Evolutionary conservation across 495 filamentous ascomycete genomes (phyloP), one percentile per base, ranked within the genome.

Genomic region (Aspergillus wentii): DNA sequence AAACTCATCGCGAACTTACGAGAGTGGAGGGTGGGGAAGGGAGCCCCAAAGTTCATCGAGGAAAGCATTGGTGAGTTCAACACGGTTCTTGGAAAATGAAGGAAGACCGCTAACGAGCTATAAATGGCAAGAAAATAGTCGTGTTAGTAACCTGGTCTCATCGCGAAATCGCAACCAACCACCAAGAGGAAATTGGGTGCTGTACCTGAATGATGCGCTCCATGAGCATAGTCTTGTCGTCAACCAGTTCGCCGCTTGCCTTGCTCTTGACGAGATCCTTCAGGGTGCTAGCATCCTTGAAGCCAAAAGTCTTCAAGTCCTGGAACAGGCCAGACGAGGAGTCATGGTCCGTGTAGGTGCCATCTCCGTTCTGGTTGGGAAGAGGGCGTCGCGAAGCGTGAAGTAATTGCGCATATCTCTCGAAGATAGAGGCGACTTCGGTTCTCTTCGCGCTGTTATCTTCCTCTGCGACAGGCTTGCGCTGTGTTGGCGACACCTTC

Each of bases 201-300:
- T 53, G 41, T 52, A 66, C 62, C 62, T 86, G 81, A 50, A 87
- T 86, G 34, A 83, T 69, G n/a, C 70, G 69, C 52, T 90, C 85
- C 83, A 88, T 88, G 40, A 83, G 61, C 66, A 82, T 80, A 14
- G 82, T 87, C 67, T 88, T 90, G 57, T 92, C 86, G 45, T 88
- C 79, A 0, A 64, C 46, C 15, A 78, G 46, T 36, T 80, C 74
- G 13, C 83, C 78, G 13, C 62, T 64, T 15, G 59, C 62, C 53
- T 79, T 75, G 36, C 46, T 65, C 46, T 67, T 62, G 41, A 78
- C 60, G 19, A 79, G 43, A 22, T 74, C 66, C 55, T 68, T 71
- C 37, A 82, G 52, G 4, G 79, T 80, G 26, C 59, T 49, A 31
- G 74, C 42, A 41, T 83, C 78, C 42, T 73, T 69, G 55, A 82